phyloP scores from a whole-genome alignment of 2,329 filamentous ascomycete species.

The Aspergillus brunneoviolaceus region DNA sequence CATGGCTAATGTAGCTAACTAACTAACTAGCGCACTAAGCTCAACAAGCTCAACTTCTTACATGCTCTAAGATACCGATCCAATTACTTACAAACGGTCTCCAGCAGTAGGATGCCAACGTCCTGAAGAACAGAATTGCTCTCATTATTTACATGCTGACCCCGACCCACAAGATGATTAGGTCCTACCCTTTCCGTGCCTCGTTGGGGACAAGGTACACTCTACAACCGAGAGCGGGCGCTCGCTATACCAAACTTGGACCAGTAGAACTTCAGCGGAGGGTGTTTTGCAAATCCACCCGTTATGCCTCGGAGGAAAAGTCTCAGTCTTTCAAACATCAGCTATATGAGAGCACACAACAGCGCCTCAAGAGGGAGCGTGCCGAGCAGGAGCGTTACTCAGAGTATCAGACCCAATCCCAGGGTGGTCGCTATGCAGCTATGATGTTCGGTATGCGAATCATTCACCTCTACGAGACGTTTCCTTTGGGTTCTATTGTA shows the following conservation, averaged over 20 bases:
- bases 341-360: slow-evolving; percentile 61
- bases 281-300: background rate
- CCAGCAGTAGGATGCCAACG: background rate
- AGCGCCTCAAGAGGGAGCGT: slow-evolving; percentile 59
- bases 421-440: slow-evolving; percentile 40
- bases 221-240: background rate
- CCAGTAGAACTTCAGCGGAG: background rate
- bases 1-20: background rate
- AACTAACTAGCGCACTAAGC: background rate
- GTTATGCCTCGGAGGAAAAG: slow-evolving; percentile 26
- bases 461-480: background rate
- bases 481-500: background rate
- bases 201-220: background rate
- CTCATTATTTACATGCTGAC: background rate
- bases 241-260: background rate
- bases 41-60: background rate
- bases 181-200: background rate
- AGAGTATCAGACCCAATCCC: slow-evolving; percentile 42
- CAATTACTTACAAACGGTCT: background rate
- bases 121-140: background rate
- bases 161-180: background rate
- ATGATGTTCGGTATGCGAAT: slow-evolving; percentile 35
- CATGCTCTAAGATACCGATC: background rate
- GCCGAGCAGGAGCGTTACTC: slow-evolving; percentile 56
- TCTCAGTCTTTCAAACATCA: slow-evolving; percentile 58